Evolutionary conservation across 2,329 filamentous ascomycete species (phyloP), one percentile per base, ranked within the genome.

Genomic region (Aureobasidium sp.): DNA sequence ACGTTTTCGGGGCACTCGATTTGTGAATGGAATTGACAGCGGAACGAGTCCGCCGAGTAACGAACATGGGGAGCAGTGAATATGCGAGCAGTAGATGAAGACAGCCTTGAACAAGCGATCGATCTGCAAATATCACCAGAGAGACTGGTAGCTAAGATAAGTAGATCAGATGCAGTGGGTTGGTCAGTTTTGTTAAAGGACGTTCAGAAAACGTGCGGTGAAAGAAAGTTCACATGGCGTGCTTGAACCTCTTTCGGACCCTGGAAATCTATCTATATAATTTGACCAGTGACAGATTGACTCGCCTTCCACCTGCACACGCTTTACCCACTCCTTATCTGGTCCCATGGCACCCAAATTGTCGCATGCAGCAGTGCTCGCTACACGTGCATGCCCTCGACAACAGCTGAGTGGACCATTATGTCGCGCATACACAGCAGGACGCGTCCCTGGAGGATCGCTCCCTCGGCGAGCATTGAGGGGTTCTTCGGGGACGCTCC

Each of bases 401-500:
- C 41, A 45, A 39, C 39, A 56, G 20, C n/a, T 53, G 4, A 37
- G 25, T 8, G n/a, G 52, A 11, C 20, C 55, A 48, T 3, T 39
- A 29, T 58, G 29, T 48, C 55, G 55, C 42, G 31, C 55, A 48
- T 58, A 37, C 20, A 48, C 55, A 34, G 55, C 55, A 58, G 27
- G 55, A 31, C 55, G 55, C 25, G 22, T 47, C 20, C 31, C 27
- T 36, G 53, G 37, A 58, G 42, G 31, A 48, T 58, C 42, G 2
- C 12, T 48, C 7, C 27, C 42, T 58, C 55, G 55, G 31, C 42
- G 55, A 48, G 55, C 39, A 57, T 36, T 47, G 55, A 58, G 42
- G 42, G 55, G 42, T 58, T 48, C 55, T 48, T 58, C 55, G 55
- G 55, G 42, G 55, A 58, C 42, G 15, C 27, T 58, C 14, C 25